Percentiles rank a stretch among this genome's conserved stretches.
Evolutionary conservation across 805 yeast species (phyloP).

Genomic region (Lipomyces oligophaga): DNA sequence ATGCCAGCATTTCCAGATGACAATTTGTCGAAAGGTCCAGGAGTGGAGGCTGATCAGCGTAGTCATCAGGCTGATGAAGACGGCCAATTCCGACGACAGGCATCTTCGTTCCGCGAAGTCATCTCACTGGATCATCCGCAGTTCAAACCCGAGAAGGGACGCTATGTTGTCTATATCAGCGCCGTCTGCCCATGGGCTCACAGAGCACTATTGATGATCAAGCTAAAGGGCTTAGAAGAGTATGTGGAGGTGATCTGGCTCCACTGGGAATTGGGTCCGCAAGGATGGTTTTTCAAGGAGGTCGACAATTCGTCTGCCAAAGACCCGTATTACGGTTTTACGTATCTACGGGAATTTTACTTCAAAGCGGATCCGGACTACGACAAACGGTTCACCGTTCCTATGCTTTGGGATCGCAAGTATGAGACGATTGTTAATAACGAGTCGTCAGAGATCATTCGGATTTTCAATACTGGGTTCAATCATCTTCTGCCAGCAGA

Average conservation of each 20-base stretch:
- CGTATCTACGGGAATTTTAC: constrained; percentile 66
- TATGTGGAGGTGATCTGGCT: constrained; percentile 60
- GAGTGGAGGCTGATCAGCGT: constrained; percentile 26
- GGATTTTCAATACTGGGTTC: constrained; percentile 76
- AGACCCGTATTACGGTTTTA: constrained; percentile 55
- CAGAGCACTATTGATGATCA: constrained; percentile 68
- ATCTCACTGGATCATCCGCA: constrained; percentile 55
- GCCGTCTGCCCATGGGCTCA: constrained; percentile 97
- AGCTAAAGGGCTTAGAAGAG: constrained; percentile 64
- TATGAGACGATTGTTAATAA: constrained; percentile 80
- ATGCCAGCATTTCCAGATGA: constrained; percentile 24
- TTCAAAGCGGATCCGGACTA: constrained; percentile 71
- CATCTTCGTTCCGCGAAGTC: constrained; percentile 55
- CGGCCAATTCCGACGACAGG: constrained; percentile 31
- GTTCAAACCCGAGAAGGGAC: constrained; percentile 68
- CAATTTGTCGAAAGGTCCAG: constrained; percentile 23
- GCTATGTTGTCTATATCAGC: constrained; percentile 90
- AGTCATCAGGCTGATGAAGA: constrained; percentile 25
- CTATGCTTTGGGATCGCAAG: constrained; percentile 88
- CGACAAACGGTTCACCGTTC: constrained; percentile 83
- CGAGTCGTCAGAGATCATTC: constrained; percentile 79
- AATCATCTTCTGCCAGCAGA: constrained; percentile 41
- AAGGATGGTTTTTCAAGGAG: constrained; percentile 74
- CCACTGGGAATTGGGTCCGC: constrained; percentile 76
- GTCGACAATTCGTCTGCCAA: constrained; percentile 43